Evolutionary conservation across 805 yeast species (phyloP).

Genomic region (Ogataea paradorogensis): DNA sequence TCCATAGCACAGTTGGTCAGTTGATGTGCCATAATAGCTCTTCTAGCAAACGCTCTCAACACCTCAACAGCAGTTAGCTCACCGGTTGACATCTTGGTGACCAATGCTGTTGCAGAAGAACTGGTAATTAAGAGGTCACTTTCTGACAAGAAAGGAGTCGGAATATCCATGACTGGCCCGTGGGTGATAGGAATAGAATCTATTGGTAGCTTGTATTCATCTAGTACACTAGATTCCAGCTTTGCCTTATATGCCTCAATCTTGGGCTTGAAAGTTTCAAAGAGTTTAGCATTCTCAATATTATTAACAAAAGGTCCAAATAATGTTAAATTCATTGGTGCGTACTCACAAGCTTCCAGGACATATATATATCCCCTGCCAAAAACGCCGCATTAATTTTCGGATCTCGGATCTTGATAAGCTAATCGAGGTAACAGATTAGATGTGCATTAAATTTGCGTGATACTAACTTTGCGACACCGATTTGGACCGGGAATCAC

Average conservation of each 20-base stretch:
- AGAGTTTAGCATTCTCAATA: conserved; percentile 24
- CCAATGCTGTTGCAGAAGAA: conserved; percentile 34
- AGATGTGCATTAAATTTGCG: too few species aligned
- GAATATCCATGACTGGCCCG: conserved; percentile 14
- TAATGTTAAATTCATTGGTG: not conserved
- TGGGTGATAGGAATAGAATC: conserved; percentile 26
- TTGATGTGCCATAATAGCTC: conserved; percentile 49
- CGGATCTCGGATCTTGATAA: not conserved
- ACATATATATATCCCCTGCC: not conserved
- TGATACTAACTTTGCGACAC: too few species aligned
- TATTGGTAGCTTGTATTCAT: conserved; percentile 24
- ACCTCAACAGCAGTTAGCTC: conserved; percentile 41
- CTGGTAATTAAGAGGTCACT: conserved; percentile 44
- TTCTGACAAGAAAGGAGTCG: conserved; percentile 26
- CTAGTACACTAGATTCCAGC: conserved; percentile 27
- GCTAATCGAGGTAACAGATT: too few species aligned
- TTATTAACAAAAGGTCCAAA: conserved; percentile 10
- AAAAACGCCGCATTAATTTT: too few species aligned
- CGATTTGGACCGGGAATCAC: too few species aligned
- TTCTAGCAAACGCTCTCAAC: conserved; percentile 44
- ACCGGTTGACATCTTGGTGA: conserved; percentile 37
- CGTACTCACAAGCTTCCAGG: not conserved
- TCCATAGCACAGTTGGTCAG: conserved; percentile 49
- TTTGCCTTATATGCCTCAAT: conserved; percentile 32
- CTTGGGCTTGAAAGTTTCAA: conserved; percentile 33